A percentile compares a stretch with the other conserved stretches of the same genome.
Conservation (phyloP, 208 protist species). For the Crithidia acanthocephali region DNA sequence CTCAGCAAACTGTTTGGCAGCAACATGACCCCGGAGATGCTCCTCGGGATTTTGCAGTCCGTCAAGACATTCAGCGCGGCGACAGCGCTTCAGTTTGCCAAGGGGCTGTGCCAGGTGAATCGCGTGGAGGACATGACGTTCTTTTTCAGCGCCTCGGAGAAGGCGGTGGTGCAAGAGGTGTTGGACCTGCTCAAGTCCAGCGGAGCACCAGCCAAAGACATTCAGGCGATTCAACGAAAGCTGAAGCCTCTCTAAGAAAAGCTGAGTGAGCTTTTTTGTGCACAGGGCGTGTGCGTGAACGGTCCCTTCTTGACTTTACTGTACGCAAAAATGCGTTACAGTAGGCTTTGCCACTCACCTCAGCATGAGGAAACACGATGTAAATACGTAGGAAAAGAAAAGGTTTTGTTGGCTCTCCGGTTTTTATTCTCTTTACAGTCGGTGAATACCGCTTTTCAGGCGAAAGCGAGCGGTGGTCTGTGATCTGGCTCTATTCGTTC, state of each 20-base stretch:
- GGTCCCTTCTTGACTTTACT: no score
- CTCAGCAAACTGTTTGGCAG: slow-evolving; percentile 77
- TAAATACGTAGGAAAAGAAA: no score
- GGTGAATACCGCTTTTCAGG: no score
- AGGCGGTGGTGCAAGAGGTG: slow-evolving; percentile 59
- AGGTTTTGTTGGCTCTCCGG: no score
- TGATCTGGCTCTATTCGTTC: no score
- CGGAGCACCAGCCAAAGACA: slow-evolving; percentile 49
- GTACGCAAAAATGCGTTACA: no score
- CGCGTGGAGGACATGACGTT: slow-evolving; percentile 81
- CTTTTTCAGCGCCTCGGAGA: slow-evolving; percentile 82
- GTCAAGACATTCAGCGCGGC: slow-evolving; percentile 42
- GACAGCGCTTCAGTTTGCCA: slow-evolving; percentile 59
- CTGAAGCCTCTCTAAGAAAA: slow-evolving; percentile 41
- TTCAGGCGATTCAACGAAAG: slow-evolving; percentile 55
- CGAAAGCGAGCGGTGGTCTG: no score
- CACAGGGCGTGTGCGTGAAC: no score
- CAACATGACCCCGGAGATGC: slow-evolving; percentile 87
- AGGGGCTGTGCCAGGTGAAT: slow-evolving; percentile 71
- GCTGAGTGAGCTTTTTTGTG: no score
- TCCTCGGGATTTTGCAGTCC: slow-evolving; percentile 62
- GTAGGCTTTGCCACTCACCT: no score
- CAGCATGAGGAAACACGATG: no score
- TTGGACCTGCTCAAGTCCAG: slow-evolving; percentile 51
- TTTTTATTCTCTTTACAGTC: no score